A percentile compares a stretch with the other conserved stretches of the same genome.
Conservation (phyloP, 441 rosid genomes). For the Gossypium gossypioides region DNA sequence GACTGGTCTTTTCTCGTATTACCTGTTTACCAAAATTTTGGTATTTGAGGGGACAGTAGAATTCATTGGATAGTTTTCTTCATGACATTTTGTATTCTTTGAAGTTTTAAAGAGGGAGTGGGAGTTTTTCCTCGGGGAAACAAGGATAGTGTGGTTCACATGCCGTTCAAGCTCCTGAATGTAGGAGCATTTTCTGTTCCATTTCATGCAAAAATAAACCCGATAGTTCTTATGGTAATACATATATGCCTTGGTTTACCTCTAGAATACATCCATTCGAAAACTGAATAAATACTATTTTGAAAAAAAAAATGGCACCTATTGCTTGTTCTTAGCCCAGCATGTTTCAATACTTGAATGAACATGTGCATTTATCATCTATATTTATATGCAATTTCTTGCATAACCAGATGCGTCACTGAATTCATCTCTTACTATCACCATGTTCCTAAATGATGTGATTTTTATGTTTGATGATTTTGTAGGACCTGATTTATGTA, state of each 20-base stretch:
- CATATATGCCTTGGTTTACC: neutral
- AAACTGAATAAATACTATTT: neutral
- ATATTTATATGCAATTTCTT: neutral
- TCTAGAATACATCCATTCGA: neutral
- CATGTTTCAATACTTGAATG: neutral
- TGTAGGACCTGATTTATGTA: neutral
- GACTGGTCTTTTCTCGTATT: conserved; percentile 3
- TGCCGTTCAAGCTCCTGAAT: conserved; percentile 6
- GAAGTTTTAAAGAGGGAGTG: neutral
- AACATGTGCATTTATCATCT: neutral
- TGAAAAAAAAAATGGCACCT: neutral
- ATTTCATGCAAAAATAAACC: neutral
- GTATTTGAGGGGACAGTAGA: neutral
- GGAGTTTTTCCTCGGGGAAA: neutral
- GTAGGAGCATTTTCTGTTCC: neutral
- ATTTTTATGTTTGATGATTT: neutral
- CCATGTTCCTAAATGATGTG: neutral
- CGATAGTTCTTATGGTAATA: neutral
- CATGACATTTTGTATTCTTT: neutral
- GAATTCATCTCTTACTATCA: neutral
- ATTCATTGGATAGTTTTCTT: neutral
- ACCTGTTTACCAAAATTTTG: neutral
- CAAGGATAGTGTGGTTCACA: neutral
- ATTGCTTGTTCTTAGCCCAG: neutral
- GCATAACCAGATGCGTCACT: neutral